phyloP scores from a whole-genome alignment of 768 basidiomycete species.

The Kwoniella sp. region DNA sequence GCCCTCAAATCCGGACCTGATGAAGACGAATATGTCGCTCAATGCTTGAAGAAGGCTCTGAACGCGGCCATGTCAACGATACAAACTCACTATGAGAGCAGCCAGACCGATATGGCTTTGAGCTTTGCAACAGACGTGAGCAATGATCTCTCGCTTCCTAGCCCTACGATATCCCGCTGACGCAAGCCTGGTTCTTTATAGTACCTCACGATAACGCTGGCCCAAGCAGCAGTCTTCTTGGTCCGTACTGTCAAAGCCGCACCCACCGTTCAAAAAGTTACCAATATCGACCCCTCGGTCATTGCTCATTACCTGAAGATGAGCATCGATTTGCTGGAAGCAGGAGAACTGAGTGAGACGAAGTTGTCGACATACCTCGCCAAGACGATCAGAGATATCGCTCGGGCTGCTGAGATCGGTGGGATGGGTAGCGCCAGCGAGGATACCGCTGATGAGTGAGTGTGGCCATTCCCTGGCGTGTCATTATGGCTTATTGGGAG shows the following conservation, averaged over 20 bases:
- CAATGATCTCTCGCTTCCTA: not conserved
- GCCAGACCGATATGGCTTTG: slow-evolving; percentile 42
- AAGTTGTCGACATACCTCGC: slow-evolving; percentile 39
- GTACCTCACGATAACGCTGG: slow-evolving; percentile 33
- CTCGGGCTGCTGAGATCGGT: slow-evolving; percentile 32
- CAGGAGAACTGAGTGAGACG: slow-evolving; percentile 40
- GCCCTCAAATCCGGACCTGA: slow-evolving; percentile 39
- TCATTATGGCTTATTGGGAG: no score
- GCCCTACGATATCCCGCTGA: not conserved
- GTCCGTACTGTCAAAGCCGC: slow-evolving; percentile 35
- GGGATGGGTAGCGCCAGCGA: slow-evolving; percentile 9
- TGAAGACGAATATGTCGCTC: slow-evolving; percentile 30
- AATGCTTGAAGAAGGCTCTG: slow-evolving; percentile 40
- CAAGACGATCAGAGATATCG: slow-evolving; percentile 41
- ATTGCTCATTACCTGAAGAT: slow-evolving; percentile 43
- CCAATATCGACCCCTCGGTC: slow-evolving; percentile 36
- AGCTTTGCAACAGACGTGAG: slow-evolving; percentile 48
- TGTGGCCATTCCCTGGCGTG: not conserved
- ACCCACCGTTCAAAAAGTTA: slow-evolving; percentile 12
- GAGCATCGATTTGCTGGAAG: slow-evolving; percentile 36
- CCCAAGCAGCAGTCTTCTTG: slow-evolving; percentile 32
- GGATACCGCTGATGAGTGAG: not conserved
- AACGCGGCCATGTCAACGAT: slow-evolving; percentile 43
- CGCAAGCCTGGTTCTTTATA: not conserved
- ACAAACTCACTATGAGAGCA: slow-evolving; percentile 42